Base-by-base conservation (phyloP, 805 yeast genomes). In the Kluyveromyces aestuarii region DNA sequence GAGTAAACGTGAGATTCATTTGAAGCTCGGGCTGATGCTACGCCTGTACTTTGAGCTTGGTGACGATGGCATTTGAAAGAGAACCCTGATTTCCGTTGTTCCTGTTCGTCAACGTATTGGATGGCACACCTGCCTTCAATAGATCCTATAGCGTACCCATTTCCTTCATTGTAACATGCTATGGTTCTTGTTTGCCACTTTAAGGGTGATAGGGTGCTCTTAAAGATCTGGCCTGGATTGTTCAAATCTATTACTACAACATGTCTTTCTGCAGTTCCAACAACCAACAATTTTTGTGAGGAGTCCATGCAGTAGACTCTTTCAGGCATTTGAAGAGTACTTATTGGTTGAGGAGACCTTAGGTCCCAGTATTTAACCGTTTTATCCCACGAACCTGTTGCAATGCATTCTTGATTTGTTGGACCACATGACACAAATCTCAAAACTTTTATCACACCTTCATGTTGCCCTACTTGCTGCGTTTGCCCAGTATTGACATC, bases 61-160 rank as follows among this genome's bases (percentile, higher is more conserved):
- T 84, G 88, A 57, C 99, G 80, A 64, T 93, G 99, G 68, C 99
- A 93, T 64, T 87, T 87, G 77, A 93, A 93, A 6, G 96, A 83
- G 65, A 91, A 93, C 2, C 93, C 93, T 36, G 65, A 64, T 56
- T 79, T 76, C 48, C 75, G 74, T 60, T 84, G 95, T 57, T 84
- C 88, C 46, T 74, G 74, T 21, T 87, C 96, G 59, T 87, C 95
- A 48, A 91, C 80, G 64, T 90, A 93, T 63, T 88, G 96, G 57
- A 93, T 82, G 13, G 96, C 95, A 69, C 98, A 88, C 55, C 99
- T 77, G 35, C 98, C 98, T 69, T 93, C 99, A 43, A 91, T 80
- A 7, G 96, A 84, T 5, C 96, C 98, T 44, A 93, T 69, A 1
- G 96, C 96, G 67, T 77, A 93, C 9, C 98, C 97, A 59, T 86